Percentiles rank a stretch among this genome's conserved stretches.
phyloP scores from a whole-genome alignment of 2,329 filamentous ascomycete species.

The Beauveria sp. region DNA sequence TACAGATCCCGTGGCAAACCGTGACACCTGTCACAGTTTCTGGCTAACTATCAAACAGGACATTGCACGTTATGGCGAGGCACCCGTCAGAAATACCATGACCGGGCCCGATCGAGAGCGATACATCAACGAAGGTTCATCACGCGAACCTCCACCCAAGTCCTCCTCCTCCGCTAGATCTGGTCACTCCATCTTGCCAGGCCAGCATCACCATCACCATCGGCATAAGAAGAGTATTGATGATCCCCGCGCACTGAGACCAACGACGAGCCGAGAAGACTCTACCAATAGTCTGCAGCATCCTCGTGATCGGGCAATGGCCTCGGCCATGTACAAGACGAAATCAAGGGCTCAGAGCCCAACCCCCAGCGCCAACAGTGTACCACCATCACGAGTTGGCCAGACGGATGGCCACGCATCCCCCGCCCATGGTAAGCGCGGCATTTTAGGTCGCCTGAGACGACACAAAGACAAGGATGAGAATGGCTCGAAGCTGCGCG shows the following conservation, averaged over 20 bases:
- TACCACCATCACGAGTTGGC: constrained; percentile 41
- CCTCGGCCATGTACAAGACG: constrained; percentile 37
- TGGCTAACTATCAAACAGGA: constrained; percentile 42
- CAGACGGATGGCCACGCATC: constrained; percentile 50
- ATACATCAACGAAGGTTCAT: constrained; percentile 44
- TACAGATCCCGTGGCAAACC: background rate
- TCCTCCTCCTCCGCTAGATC: constrained; percentile 57
- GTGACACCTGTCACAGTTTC: constrained; percentile 12
- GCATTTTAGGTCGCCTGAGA: constrained; percentile 43
- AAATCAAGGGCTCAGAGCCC: constrained; percentile 68
- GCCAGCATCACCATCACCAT: constrained; percentile 44
- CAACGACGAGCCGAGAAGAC: constrained; percentile 70
- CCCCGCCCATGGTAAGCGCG: constrained; percentile 46
- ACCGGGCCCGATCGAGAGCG: constrained; percentile 63
- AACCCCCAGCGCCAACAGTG: constrained; percentile 66
- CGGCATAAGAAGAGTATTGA: constrained; percentile 66
- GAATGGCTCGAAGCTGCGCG: constrained; percentile 32
- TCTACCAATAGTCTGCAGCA: constrained; percentile 43
- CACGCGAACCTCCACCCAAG: constrained; percentile 45
- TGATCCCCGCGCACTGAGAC: constrained; percentile 57
- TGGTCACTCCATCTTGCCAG: constrained; percentile 36
- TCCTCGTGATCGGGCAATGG: constrained; percentile 46
- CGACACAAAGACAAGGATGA: constrained; percentile 49
- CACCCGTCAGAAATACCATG: constrained; percentile 64
- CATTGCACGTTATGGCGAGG: constrained; percentile 69